Conservation (phyloP, 805 yeast genomes). For the Brettanomyces bruxellensis region DNA sequence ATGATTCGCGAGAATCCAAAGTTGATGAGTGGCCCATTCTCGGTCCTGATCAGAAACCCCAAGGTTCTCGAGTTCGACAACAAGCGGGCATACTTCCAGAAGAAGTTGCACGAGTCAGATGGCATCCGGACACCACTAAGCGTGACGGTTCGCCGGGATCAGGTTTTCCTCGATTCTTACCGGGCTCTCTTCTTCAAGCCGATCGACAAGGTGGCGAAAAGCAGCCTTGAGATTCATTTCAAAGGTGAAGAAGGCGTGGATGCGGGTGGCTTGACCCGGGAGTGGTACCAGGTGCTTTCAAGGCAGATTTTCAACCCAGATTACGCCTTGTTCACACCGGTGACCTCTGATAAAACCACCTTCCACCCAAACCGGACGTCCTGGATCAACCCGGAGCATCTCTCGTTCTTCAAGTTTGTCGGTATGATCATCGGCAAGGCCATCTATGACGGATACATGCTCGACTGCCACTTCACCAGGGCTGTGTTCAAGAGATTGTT, state of each 20-base stretch:
- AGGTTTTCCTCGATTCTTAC: slow-evolving; percentile 87
- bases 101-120: slow-evolving; percentile 50
- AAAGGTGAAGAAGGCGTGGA: slow-evolving; percentile 94
- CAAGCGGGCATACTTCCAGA: slow-evolving; percentile 76
- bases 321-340: slow-evolving; percentile 85
- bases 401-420: slow-evolving; percentile 86
- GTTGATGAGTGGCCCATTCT: slow-evolving; percentile 91
- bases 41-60: slow-evolving; percentile 81
- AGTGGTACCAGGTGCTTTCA: slow-evolving; percentile 92
- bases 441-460: slow-evolving; percentile 70
- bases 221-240: slow-evolving; percentile 74
- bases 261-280: slow-evolving; percentile 97
- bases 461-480: slow-evolving; percentile 92
- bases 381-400: slow-evolving; percentile 86
- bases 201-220: slow-evolving; percentile 59
- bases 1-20: slow-evolving; percentile 89
- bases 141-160: slow-evolving; percentile 73
- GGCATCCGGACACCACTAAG: slow-evolving; percentile 39
- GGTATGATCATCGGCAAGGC: slow-evolving; percentile 95
- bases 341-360: slow-evolving; percentile 83
- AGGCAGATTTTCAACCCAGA: slow-evolving; percentile 95
- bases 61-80: slow-evolving; percentile 90
- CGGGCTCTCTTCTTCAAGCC: slow-evolving; percentile 72
- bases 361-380: slow-evolving; percentile 94
- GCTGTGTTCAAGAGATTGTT: slow-evolving; percentile 87